Evolutionary conservation across 768 basidiomycete species (phyloP), one percentile per base, ranked within the genome.

Genomic region (Russula sp.): DNA sequence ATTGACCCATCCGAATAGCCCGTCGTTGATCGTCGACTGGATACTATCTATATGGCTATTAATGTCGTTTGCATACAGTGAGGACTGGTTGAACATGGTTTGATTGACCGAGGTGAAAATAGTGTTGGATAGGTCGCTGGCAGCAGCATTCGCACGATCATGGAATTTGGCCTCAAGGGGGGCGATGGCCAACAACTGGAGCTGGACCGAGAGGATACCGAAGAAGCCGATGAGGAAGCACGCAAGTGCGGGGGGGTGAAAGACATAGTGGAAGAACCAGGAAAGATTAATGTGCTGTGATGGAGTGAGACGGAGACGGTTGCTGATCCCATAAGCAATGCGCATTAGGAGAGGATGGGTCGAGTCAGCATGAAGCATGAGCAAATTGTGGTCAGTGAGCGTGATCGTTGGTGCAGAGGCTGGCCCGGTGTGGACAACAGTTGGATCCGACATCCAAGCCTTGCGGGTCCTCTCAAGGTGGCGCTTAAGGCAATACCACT

Each of bases 1-100:
- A 69, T 98, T 94, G 54, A 98, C 87, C 95, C 95, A 98, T 10
- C 94, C 94, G 66, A 98, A 96, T 51, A 98, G 75, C 31, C 89
- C 89, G 45, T 91, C 77, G 72, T 98, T 92, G 74, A 98, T 83
- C 6, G 84, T 82, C 44, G 77, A 78, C 75, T 98, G 91, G 54
- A 92, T 79, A 39, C 68, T 68, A 54, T 83, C 80, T 22, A 98
- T 84, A 35, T 84, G 88, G 20, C 69, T 70, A 67, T 98, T 99
- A 70, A 94, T 79, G 37, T 79, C 79, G n/a, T 73, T 78, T 4
- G 95, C 94, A 67, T 95, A 99, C 4, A 80, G 71, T 14, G 82
- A 71, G 9, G 91, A 94, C 68, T 92, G 86, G 69, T 88, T 85
- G 70, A 83, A 84, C 85, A 96, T 95, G 77, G 84, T 88, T 39